Percentiles rank a stretch among this genome's conserved stretches.
These are phyloP conservation scores for Zymoseptoria passerinii DNA, from an alignment of 2,329 filamentous ascomycete species.

Conservation along the genomic window DNA sequence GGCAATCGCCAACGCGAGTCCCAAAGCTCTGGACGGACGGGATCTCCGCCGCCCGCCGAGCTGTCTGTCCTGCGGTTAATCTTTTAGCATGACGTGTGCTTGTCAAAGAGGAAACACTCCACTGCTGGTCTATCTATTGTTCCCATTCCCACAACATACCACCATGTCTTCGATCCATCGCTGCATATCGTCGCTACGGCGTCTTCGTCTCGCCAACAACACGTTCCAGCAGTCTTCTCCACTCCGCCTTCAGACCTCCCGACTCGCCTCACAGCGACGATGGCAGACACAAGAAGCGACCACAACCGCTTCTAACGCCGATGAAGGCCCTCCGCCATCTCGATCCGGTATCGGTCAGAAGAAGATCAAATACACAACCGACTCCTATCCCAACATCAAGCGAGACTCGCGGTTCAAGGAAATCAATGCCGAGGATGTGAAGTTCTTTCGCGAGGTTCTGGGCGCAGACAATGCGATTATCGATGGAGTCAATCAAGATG, in stretches of 20 bases:
- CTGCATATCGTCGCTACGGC: slow-evolving; percentile 23
- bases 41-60: background rate
- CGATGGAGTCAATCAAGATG: slow-evolving; percentile 69
- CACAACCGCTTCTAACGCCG: slow-evolving; percentile 25
- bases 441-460: slow-evolving; percentile 72
- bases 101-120: slow-evolving; percentile 1
- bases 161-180: slow-evolving; percentile 21
- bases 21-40: background rate
- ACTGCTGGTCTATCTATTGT: background rate
- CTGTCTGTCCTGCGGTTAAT: background rate
- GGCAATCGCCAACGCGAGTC: background rate
- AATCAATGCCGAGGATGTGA: slow-evolving; percentile 70
- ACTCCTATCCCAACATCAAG: slow-evolving; percentile 76
- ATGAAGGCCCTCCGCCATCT: slow-evolving; percentile 22
- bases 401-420: slow-evolving; percentile 67
- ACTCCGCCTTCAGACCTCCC: slow-evolving; percentile 13
- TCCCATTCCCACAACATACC: background rate
- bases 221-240: slow-evolving; percentile 23
- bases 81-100: background rate
- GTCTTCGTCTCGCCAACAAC: slow-evolving; percentile 26
- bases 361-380: slow-evolving; percentile 68
- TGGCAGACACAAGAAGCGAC: slow-evolving; percentile 25
- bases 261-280: slow-evolving; percentile 20
- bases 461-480: slow-evolving; percentile 72
- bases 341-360: slow-evolving; percentile 18